These are phyloP conservation scores for Volvariella surrecta DNA, from an alignment of 1,284 basidiomycete genomes.

Conservation along the genomic window DNA sequence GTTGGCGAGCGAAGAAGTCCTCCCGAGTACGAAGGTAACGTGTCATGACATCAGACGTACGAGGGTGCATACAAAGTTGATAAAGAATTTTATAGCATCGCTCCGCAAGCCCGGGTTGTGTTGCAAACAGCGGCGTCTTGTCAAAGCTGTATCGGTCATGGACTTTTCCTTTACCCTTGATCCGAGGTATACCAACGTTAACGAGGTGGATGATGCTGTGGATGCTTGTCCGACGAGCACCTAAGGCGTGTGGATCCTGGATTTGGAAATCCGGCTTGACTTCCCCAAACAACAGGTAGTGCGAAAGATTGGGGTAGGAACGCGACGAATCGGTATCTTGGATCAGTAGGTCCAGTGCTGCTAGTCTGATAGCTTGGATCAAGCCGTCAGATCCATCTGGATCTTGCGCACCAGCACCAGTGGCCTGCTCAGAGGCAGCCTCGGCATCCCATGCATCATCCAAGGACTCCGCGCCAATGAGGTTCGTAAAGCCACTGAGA, in stretches of 20 bases:
- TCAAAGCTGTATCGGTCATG: slow-evolving; percentile 26
- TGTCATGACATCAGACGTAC: slow-evolving; percentile 77
- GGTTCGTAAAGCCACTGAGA: slow-evolving; percentile 67
- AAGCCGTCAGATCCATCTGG: slow-evolving; percentile 37
- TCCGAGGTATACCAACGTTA: slow-evolving; percentile 55
- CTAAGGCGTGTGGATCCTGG: slow-evolving; percentile 69
- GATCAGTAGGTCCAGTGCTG: slow-evolving; percentile 83
- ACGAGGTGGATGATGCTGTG: slow-evolving; percentile 79
- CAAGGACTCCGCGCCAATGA: slow-evolving; percentile 55
- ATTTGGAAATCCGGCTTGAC: slow-evolving; percentile 46
- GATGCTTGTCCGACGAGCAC: slow-evolving; percentile 63
- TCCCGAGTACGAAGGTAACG: slow-evolving; percentile 86
- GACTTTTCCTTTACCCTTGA: slow-evolving; percentile 39
- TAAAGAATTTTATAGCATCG: slow-evolving; percentile 79
- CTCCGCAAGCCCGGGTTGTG: slow-evolving; percentile 78
- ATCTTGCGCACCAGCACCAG: slow-evolving; percentile 63
- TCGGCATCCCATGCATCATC: slow-evolving; percentile 56
- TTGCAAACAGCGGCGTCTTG: slow-evolving; percentile 49
- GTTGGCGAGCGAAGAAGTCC: slow-evolving; percentile 84
- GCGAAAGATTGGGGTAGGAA: slow-evolving; percentile 80
- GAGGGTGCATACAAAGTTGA: slow-evolving; percentile 81
- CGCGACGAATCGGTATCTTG: slow-evolving; percentile 62
- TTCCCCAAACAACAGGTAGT: slow-evolving; percentile 80
- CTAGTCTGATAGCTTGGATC: slow-evolving; percentile 65
- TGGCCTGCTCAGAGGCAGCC: slow-evolving; percentile 47